phyloP scores from a whole-genome alignment of 495 filamentous ascomycete species.

The Lichina pygmaea region DNA sequence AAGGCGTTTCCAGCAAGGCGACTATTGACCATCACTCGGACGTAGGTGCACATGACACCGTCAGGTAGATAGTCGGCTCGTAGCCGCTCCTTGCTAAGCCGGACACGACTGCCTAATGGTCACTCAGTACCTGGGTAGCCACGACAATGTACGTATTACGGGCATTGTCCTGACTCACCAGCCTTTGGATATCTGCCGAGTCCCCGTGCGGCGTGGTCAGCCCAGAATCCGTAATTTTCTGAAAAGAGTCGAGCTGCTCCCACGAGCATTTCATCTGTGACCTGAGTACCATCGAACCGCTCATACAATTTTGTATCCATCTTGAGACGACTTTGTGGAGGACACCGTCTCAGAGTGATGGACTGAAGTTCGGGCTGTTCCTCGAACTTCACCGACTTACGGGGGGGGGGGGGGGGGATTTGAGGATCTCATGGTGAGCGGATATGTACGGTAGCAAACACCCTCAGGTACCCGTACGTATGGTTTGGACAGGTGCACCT shows the following conservation, averaged over 20 bases:
- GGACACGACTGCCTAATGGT: conserved; percentile 8
- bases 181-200: conserved; percentile 4
- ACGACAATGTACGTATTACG: no score
- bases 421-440: no score
- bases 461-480: no score
- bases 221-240: conserved; percentile 14
- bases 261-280: conserved; percentile 12
- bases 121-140: no score
- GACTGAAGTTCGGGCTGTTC: no score
- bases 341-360: no score
- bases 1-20: conserved; percentile 13
- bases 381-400: no score
- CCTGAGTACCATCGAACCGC: conserved; percentile 5
- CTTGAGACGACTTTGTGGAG: neutral
- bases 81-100: conserved; percentile 7
- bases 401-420: no score
- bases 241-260: conserved; percentile 12
- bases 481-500: no score
- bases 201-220: conserved; percentile 3
- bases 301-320: conserved; percentile 6
- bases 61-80: conserved; percentile 7
- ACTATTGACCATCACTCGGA: conserved; percentile 9
- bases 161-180: conserved; percentile 2
- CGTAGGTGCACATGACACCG: conserved; percentile 7
- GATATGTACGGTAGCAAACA: no score